Conservation (phyloP, 306 rosid genomes). For the Castanea crenata region DNA sequence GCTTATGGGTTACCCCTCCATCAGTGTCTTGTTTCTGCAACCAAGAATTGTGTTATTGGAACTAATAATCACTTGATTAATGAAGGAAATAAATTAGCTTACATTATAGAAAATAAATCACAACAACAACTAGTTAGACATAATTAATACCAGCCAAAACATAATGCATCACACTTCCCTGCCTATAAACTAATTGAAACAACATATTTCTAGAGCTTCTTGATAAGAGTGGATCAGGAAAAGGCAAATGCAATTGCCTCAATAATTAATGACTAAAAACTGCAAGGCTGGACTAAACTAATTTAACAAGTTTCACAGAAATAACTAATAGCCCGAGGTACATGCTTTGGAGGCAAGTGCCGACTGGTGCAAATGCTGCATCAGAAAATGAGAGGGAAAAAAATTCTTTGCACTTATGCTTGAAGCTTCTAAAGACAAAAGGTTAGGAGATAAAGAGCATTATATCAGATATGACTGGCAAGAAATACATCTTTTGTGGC, state of each 20-base stretch:
- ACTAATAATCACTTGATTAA: background rate
- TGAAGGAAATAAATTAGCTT: background rate
- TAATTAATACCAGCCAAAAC: background rate
- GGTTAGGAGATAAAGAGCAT: too few relatives aligned
- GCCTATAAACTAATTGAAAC: background rate
- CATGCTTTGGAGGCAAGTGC: too few relatives aligned
- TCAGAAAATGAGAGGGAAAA: too few relatives aligned
- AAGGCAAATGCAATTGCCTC: background rate
- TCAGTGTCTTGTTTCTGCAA: slow-evolving; percentile 47
- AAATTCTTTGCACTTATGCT: too few relatives aligned
- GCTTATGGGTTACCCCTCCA: slow-evolving; percentile 29
- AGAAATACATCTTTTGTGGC: too few relatives aligned
- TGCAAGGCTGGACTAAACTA: background rate
- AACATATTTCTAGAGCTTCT: background rate
- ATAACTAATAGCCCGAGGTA: too few relatives aligned
- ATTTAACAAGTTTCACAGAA: too few relatives aligned
- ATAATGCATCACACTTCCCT: background rate
- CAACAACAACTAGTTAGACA: background rate
- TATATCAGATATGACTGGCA: too few relatives aligned
- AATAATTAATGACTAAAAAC: too few relatives aligned
- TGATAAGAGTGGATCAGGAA: background rate
- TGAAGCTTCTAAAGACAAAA: too few relatives aligned
- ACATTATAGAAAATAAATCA: background rate
- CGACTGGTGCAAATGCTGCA: too few relatives aligned
- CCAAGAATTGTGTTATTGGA: background rate